A percentile compares a stretch with the other conserved stretches of the same genome.
Conservation (phyloP, 169 alveolate genomes). For the Plasmodium blacklocki region DNA sequence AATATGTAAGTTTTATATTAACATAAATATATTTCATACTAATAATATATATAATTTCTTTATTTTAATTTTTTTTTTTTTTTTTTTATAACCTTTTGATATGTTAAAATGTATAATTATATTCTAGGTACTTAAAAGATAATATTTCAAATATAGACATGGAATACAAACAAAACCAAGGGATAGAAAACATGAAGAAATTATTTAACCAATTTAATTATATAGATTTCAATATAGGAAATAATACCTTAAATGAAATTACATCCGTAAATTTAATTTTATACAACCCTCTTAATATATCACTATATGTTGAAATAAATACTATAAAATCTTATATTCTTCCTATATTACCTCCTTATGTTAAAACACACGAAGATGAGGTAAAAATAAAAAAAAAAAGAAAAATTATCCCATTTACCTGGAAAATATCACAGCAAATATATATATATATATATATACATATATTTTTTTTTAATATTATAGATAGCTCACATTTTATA, state of each 20-base stretch:
- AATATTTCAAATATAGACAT: slow-evolving; percentile 34
- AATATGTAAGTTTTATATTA: slow-evolving; percentile 22
- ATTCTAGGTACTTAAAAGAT: slow-evolving; percentile 49
- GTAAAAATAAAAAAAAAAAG: slow-evolving; percentile 3
- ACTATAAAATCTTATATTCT: slow-evolving; percentile 58
- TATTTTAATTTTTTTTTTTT: slow-evolving; percentile 1
- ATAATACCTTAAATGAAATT: slow-evolving; percentile 38
- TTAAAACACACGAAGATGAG: slow-evolving; percentile 46
- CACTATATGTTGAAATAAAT: slow-evolving; percentile 57
- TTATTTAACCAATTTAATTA: slow-evolving; percentile 58
- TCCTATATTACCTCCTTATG: slow-evolving; percentile 75
- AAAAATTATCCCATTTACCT: not conserved
- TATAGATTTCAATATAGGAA: slow-evolving; percentile 71
- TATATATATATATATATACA: slow-evolving; percentile 6
- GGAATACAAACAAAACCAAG: slow-evolving; percentile 50
- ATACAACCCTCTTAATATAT: slow-evolving; percentile 54
- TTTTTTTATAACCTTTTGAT: not conserved
- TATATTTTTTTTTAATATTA: not conserved
- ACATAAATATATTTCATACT: not conserved
- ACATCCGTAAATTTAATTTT: slow-evolving; percentile 54
- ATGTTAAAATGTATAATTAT: not conserved
- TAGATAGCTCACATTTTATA: slow-evolving; percentile 58
- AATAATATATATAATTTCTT: not conserved
- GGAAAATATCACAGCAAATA: not conserved
- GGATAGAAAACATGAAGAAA: slow-evolving; percentile 56